These are phyloP conservation scores for Pythium guiyangense DNA, from an alignment of 352 stramenopile genomes.

Conservation along the genomic window DNA sequence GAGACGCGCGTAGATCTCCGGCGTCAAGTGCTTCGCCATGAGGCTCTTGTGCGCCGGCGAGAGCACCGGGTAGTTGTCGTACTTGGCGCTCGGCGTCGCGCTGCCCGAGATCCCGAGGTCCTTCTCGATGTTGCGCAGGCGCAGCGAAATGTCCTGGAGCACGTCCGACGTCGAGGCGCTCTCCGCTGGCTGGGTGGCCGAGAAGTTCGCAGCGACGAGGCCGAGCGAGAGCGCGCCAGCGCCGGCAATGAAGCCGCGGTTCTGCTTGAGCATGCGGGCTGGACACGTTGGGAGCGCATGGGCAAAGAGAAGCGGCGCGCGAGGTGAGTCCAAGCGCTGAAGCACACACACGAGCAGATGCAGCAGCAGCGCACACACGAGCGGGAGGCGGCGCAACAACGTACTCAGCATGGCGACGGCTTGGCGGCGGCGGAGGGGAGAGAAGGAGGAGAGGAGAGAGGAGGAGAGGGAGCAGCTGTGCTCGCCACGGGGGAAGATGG, in stretches of 20 bases:
- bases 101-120: constrained; percentile 43
- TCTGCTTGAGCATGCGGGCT: constrained; percentile 52
- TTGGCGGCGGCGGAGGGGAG: neutral
- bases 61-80: constrained; percentile 79
- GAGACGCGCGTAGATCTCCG: constrained; percentile 78
- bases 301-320: neutral
- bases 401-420: constrained; percentile 25
- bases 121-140: constrained; percentile 56
- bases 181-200: constrained; percentile 31
- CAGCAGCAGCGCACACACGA: neutral
- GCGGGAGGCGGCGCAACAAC: constrained; percentile 9
- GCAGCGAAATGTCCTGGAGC: constrained; percentile 61
- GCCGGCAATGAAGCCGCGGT: constrained; percentile 47
- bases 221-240: constrained; percentile 52
- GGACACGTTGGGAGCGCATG: neutral
- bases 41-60: constrained; percentile 80
- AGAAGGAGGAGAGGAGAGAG: neutral
- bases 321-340: neutral
- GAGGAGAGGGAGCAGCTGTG: neutral
- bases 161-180: constrained; percentile 52
- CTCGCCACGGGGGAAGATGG: constrained; percentile 15
- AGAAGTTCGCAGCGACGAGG: constrained; percentile 41
- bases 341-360: neutral
- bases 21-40: constrained; percentile 83
- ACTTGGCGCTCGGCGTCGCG: constrained; percentile 12